Conservation (phyloP, 257 asterid species). For the Lithospermum erythrorhizon region DNA sequence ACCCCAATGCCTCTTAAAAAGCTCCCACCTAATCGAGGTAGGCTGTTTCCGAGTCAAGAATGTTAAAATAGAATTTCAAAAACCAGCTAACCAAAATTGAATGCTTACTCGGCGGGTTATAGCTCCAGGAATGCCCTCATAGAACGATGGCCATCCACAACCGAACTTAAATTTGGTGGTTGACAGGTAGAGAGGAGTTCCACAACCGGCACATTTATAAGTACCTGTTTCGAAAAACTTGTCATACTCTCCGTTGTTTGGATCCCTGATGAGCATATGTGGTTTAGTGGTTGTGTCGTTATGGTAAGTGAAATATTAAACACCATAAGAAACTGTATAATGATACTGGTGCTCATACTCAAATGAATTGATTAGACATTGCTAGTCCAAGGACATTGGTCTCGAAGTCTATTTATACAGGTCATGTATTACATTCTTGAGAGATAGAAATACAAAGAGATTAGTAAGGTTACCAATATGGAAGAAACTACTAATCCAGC, state of each 20-base stretch:
- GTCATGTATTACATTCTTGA: no score
- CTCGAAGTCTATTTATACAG: no score
- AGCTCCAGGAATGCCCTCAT: constrained; percentile 86
- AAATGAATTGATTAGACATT: no score
- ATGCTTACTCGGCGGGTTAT: constrained; percentile 56
- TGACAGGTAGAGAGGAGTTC: constrained; percentile 68
- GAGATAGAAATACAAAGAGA: no score
- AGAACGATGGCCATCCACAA: constrained; percentile 98
- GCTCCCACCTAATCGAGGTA: no score
- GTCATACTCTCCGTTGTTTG: constrained; percentile 75
- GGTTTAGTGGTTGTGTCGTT: no score
- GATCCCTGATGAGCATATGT: constrained; percentile 33
- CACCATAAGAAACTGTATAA: not conserved
- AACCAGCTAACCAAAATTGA: not conserved
- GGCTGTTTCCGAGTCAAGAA: no score
- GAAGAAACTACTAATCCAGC: no score
- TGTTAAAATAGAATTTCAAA: no score
- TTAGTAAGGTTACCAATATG: no score
- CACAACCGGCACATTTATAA: constrained; percentile 89
- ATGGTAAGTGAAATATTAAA: not conserved
- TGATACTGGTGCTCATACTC: not conserved
- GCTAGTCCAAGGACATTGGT: no score
- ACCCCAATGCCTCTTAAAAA: no score
- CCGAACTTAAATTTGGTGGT: constrained; percentile 72
- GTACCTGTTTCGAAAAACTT: constrained; percentile 58